These are phyloP conservation scores for Pleurotus tuoliensis DNA, from an alignment of 768 basidiomycete genomes.

Conservation along the genomic window DNA sequence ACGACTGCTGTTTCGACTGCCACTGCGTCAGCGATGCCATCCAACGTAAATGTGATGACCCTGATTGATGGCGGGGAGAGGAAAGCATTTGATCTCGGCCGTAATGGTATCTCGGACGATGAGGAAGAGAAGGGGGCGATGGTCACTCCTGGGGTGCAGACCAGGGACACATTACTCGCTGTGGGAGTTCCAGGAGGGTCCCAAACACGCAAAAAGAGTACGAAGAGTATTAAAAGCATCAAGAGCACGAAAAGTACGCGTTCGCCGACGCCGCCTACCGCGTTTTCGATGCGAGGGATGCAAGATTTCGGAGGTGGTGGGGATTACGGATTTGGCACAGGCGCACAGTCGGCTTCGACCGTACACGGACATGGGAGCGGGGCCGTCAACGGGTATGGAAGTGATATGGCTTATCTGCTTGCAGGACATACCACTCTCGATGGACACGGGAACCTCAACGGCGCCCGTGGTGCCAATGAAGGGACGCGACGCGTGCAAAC, in stretches of 20 bases:
- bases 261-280: too few relatives aligned
- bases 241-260: too few relatives aligned
- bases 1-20: neutral
- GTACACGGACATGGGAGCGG: too few relatives aligned
- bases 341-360: too few relatives aligned
- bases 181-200: neutral
- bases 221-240: too few relatives aligned
- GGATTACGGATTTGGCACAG: too few relatives aligned
- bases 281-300: too few relatives aligned
- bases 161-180: neutral
- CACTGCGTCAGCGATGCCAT: neutral
- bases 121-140: neutral
- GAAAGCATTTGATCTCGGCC: neutral
- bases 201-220: too few relatives aligned
- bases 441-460: neutral
- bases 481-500: neutral
- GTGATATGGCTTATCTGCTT: neutral
- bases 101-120: neutral
- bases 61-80: neutral
- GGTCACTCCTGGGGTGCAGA: neutral
- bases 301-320: too few relatives aligned
- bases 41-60: neutral
- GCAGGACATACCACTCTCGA: neutral
- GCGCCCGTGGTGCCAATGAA: neutral
- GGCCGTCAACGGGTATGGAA: too few relatives aligned